Evolutionary conservation across 768 basidiomycete species (phyloP).

Genomic region (Hortiboletus campestris): DNA sequence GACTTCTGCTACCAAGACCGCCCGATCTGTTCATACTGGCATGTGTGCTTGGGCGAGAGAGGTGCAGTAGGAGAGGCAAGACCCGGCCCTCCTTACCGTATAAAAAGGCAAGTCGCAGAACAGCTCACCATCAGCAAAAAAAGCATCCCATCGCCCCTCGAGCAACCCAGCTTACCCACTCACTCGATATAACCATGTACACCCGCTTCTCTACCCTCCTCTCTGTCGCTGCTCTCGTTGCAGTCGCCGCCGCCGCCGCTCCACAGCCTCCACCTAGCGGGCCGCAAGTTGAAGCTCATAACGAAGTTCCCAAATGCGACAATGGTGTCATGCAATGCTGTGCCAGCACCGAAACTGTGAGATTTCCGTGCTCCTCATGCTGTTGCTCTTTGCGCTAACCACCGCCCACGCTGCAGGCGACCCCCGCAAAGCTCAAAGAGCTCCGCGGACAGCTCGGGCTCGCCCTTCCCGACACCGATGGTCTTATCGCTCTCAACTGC

Average conservation of each 20-base stretch:
- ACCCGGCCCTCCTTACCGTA: not conserved
- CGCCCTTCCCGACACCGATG: not conserved
- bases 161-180: not conserved
- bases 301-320: not conserved
- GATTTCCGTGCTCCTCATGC: not conserved
- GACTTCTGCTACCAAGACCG: not conserved
- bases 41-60: not conserved
- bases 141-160: not conserved
- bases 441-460: slow-evolving; percentile 1
- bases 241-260: slow-evolving; percentile 4
- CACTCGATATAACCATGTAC: slow-evolving; percentile 1
- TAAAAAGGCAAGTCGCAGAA: not conserved
- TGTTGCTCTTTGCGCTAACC: not conserved
- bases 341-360: not conserved
- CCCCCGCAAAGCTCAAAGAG: not conserved
- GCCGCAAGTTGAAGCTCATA: slow-evolving; percentile 1
- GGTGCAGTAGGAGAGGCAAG: not conserved
- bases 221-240: slow-evolving; percentile 8
- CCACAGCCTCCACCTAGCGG: too few relatives aligned
- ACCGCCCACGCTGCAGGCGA: not conserved
- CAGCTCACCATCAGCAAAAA: not conserved
- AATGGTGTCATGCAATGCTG: slow-evolving; percentile 16
- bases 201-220: slow-evolving; percentile 4
- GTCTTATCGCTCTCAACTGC: slow-evolving; percentile 10
- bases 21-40: not conserved